A percentile compares a stretch with the other conserved stretches of the same genome.
Evolutionary conservation across 164 flowering plant genomes (phyloP).

Genomic region (Hamamelis virginiana): DNA sequence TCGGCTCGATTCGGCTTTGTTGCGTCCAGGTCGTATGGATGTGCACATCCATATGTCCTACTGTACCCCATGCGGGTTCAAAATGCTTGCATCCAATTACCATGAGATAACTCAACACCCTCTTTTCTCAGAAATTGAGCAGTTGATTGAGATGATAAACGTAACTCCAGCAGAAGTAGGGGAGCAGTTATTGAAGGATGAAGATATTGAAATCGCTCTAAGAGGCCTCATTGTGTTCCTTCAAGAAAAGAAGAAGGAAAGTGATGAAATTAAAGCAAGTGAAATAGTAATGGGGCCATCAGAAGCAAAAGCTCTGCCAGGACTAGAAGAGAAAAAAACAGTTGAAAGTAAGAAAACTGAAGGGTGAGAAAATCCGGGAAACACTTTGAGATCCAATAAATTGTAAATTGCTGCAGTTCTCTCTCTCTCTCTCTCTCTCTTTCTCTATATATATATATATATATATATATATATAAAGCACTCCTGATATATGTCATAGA

Average conservation of each 20-base stretch:
- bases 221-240: slow-evolving; percentile 28
- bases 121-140: slow-evolving; percentile 27
- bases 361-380: no score
- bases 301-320: no score
- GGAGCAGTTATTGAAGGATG: slow-evolving; percentile 32
- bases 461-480: no score
- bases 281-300: background rate
- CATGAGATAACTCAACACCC: slow-evolving; percentile 29
- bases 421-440: no score
- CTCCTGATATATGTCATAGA: no score
- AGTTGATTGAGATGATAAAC: slow-evolving; percentile 14
- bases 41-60: slow-evolving; percentile 51
- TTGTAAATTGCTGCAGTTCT: no score
- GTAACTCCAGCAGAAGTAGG: slow-evolving; percentile 44
- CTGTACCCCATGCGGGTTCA: no score
- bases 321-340: no score
- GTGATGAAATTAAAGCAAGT: no score
- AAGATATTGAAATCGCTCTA: slow-evolving; percentile 21
- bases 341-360: no score
- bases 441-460: no score
- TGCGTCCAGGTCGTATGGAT: slow-evolving; percentile 54
- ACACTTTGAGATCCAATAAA: no score
- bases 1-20: slow-evolving; percentile 43
- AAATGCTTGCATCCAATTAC: slow-evolving; percentile 38
- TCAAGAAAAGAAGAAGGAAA: slow-evolving; percentile 10